These are phyloP conservation scores for Penicillium maclennaniae DNA, from an alignment of 495 filamentous ascomycete species.

Conservation along the genomic window DNA sequence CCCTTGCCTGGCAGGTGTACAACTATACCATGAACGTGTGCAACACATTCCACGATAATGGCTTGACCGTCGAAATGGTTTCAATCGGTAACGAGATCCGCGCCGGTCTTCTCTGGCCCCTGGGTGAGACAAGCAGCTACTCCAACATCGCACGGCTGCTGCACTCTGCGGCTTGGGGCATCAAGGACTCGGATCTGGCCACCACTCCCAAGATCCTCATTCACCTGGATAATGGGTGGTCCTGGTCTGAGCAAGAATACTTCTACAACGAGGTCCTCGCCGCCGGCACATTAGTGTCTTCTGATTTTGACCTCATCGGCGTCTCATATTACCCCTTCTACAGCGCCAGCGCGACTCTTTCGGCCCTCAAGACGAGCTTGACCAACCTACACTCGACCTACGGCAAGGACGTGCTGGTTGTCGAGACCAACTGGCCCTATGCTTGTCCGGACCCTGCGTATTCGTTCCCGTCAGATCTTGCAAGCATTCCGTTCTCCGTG, in stretches of 20 bases:
- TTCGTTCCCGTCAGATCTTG: slow-evolving; percentile 55
- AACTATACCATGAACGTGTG: slow-evolving; percentile 60
- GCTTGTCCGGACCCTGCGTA: slow-evolving; percentile 52
- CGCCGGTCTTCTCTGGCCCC: slow-evolving; percentile 59
- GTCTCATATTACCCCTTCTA: slow-evolving; percentile 72
- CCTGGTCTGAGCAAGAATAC: slow-evolving; percentile 58
- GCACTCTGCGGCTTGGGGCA: slow-evolving; percentile 57
- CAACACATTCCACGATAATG: slow-evolving; percentile 54
- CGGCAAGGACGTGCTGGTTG: slow-evolving; percentile 58
- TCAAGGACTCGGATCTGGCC: slow-evolving; percentile 56
- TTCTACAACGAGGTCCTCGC: slow-evolving; percentile 58
- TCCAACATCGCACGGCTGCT: slow-evolving; percentile 58
- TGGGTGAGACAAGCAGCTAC: slow-evolving; percentile 49
- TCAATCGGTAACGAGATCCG: slow-evolving; percentile 71
- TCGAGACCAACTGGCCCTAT: slow-evolving; percentile 66
- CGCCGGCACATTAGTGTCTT: slow-evolving; percentile 43
- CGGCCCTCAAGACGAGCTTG: slow-evolving; percentile 51
- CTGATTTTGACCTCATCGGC: slow-evolving; percentile 66
- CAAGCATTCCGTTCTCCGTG: slow-evolving; percentile 54
- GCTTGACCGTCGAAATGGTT: slow-evolving; percentile 55
- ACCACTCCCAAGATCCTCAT: slow-evolving; percentile 61
- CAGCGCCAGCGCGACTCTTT: slow-evolving; percentile 50
- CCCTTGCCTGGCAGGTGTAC: slow-evolving; percentile 58
- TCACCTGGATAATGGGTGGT: slow-evolving; percentile 68
- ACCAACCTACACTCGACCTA: slow-evolving; percentile 55